Base-by-base conservation (phyloP, 805 yeast genomes). In the Clavispora santaluciae region DNA sequence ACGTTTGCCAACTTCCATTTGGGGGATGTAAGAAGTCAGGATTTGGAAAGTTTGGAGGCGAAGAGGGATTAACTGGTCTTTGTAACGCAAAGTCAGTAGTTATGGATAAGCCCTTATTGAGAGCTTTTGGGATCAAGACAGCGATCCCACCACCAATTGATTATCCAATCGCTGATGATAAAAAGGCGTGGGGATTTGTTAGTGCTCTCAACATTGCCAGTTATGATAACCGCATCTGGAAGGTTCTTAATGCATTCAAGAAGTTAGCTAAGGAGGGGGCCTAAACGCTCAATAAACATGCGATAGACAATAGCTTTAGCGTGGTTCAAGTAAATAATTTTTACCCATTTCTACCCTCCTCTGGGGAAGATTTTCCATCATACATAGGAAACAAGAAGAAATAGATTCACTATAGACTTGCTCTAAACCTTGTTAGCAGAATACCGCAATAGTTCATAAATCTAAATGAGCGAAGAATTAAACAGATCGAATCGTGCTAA, bases 41-140 rank as follows among this genome's bases (percentile, higher is more conserved):
- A 0, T 93, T 89, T 57, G 99, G 99, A 42, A 91, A 91, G 60
- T 93, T 93, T 68, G 96, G 96, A 17, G 99, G 99, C 35, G 95
- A 84, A 59, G 99, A 93, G 70, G 99, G 99, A 2, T 71, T 93
- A 33, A 78, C 87, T 30, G 97, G 96, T 0, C 69, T 93, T 34
- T 91, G 98, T 60, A 73, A 81, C 42, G 86, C 88, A 40, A 93
- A 93, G 58, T 81, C 95, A 33, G 78, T 93, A 3, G 89, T 96
- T 45, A 84, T 77, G 69, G 98, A 93, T 65, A 80, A 78, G 48
- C 75, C 83, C 35, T 81, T 91, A 18, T 78, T 87, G 50, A 49
- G 74, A 41, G 53, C 61, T 29, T 45, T 69, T 12, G 73, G 75
- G 4, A 72, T 93, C 11, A 79, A 89, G 6, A 86, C 95, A 1